These are phyloP conservation scores for Aspergillus aculeatus DNA, from an alignment of 2,329 filamentous ascomycete species.

Conservation along the genomic window DNA sequence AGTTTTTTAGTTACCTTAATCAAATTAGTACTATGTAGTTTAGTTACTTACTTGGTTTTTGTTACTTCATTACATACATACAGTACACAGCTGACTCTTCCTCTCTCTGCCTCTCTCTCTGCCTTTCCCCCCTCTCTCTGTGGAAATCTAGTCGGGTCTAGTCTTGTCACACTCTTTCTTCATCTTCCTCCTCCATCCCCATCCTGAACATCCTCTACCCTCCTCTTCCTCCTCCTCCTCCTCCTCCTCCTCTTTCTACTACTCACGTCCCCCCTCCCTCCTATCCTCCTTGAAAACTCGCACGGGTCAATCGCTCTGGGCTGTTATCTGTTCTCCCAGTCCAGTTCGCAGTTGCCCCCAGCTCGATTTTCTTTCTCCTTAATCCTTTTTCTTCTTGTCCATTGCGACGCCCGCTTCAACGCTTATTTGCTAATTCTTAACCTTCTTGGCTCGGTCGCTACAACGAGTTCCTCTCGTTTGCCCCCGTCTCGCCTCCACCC, in stretches of 20 bases:
- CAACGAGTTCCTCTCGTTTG: background rate
- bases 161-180: constrained; percentile 6
- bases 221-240: constrained; percentile 1
- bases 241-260: too few relatives aligned
- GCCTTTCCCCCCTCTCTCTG: background rate
- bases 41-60: too few relatives aligned
- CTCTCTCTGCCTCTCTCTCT: constrained; percentile 4
- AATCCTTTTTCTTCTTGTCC: background rate
- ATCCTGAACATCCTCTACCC: constrained; percentile 6
- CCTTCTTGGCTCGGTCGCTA: background rate
- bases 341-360: background rate
- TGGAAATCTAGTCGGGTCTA: background rate
- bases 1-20: background rate
- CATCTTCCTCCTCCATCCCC: constrained; percentile 4
- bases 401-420: background rate
- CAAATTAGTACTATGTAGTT: too few relatives aligned
- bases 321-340: background rate
- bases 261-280: background rate
- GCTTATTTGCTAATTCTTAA: too few relatives aligned
- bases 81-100: constrained; percentile 14
- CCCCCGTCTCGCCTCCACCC: background rate
- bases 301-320: constrained; percentile 12
- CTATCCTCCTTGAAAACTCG: background rate
- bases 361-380: background rate
- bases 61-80: constrained; percentile 5